Evolutionary conservation across 23 red algal species (phyloP), one percentile per base, ranked within the genome.

Genomic region (Gracilaria gracilis): DNA sequence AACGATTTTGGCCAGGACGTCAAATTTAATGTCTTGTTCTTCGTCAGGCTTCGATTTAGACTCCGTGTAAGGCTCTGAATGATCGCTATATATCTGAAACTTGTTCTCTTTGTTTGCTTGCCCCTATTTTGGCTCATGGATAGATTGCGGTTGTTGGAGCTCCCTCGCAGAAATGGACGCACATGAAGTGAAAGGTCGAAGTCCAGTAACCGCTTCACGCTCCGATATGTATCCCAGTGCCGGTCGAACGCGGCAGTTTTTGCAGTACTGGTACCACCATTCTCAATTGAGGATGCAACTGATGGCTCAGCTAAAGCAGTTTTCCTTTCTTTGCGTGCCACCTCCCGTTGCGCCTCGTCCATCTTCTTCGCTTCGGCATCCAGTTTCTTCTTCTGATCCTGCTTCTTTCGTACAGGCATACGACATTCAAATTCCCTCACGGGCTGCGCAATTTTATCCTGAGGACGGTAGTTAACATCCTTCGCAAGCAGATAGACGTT

Each of bases 381-480:
- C 33, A 51, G 4, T 38, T 55, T 67, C 61, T 69, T 92, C 80
- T 92, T 92, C 55, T 83, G 75, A n/a, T 61, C 89, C 13, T 79
- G 81, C 57, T 88, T 74, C 20, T 80, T 64, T 14, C 96, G 51
- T 8, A 67, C 77, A 31, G 89, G 83, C 96, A 98, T 98, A 27
- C 96, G 48, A 23, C 49, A 58, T 21, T 91, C 53, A 79, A 93
- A 98, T 70, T 98, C 96, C 49, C 78, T 53, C 57, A 86, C 61
- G 28, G 93, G 86, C 50, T 85, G 84, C 34, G 40, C 25, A 21
- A 98, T 77, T 32, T 93, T 85, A 15, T 93, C 84, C 6, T 84
- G 66, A 37, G 96, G 96, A 40, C 83, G 35, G 6, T 93, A 94
- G 24, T 42, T 38, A 16, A 77, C 58, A n/a, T 80, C 57, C 64